These are phyloP conservation scores for Warburgia ugandensis DNA, from an alignment of 164 flowering plant species.

Conservation along the genomic window DNA sequence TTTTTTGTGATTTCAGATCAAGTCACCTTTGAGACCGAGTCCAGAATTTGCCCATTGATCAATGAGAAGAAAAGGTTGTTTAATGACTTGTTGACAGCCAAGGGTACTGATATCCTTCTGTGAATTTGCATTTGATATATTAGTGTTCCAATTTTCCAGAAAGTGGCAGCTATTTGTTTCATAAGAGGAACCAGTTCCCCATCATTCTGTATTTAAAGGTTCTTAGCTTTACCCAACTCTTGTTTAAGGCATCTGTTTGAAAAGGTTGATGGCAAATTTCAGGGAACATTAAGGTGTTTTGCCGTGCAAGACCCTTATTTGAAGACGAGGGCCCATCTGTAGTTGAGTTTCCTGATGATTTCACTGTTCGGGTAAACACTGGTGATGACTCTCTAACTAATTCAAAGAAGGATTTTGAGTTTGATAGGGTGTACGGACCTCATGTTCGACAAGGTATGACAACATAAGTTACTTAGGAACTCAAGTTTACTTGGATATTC, in stretches of 20 bases:
- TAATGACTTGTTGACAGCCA: slow-evolving; percentile 90
- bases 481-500: too few species aligned
- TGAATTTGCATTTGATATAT: slow-evolving; percentile 9
- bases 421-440: slow-evolving; percentile 97
- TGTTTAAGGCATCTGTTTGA: slow-evolving; percentile 6
- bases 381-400: slow-evolving; percentile 61
- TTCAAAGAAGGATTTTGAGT: slow-evolving; percentile 89
- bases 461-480: too few species aligned
- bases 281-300: slow-evolving; percentile 86
- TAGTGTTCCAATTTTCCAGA: neutral
- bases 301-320: slow-evolving; percentile 87
- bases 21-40: slow-evolving; percentile 78
- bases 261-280: slow-evolving; percentile 22
- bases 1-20: slow-evolving; percentile 49
- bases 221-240: neutral
- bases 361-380: slow-evolving; percentile 68
- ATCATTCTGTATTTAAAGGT: too few species aligned
- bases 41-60: slow-evolving; percentile 76
- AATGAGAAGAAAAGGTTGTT: slow-evolving; percentile 84
- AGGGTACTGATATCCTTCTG: slow-evolving; percentile 43
- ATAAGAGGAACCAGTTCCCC: too few species aligned
- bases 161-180: too few species aligned
- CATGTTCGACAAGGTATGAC: slow-evolving; percentile 99
- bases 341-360: slow-evolving; percentile 93
- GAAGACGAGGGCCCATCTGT: slow-evolving; percentile 85